Conservation (phyloP, 2,329 filamentous ascomycete species). For the Epichloe scottii region DNA sequence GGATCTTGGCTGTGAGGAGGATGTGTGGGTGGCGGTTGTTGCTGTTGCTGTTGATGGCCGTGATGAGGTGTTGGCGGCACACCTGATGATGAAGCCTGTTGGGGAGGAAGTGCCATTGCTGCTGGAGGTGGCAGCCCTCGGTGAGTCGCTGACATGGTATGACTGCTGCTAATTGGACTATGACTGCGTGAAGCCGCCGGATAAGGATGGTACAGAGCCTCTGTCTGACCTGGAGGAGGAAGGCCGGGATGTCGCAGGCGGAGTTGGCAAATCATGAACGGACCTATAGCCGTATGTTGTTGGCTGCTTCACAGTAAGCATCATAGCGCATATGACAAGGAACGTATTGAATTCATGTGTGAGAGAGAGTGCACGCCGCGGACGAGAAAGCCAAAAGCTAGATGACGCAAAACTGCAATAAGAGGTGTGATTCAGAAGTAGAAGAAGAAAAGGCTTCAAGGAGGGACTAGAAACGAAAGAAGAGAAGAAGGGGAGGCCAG, state of each 20-base stretch:
- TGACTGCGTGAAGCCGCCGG: slow-evolving; percentile 28
- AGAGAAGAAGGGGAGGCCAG: not conserved
- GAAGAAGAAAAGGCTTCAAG: not conserved
- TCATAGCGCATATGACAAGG: slow-evolving; percentile 28
- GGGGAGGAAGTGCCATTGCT: slow-evolving; percentile 47
- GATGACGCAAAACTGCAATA: not conserved
- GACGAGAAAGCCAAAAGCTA: not conserved
- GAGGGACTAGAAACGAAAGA: not conserved
- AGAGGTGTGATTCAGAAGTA: not conserved
- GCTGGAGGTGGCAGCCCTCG: slow-evolving; percentile 57
- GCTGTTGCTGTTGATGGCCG: slow-evolving; percentile 11
- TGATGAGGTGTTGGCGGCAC: slow-evolving; percentile 16
- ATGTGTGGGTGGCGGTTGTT: slow-evolving; percentile 10
- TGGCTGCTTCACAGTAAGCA: slow-evolving; percentile 51
- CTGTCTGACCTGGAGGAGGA: slow-evolving; percentile 41
- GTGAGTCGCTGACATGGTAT: slow-evolving; percentile 57
- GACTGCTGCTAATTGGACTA: slow-evolving; percentile 29
- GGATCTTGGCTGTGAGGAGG: slow-evolving; percentile 14
- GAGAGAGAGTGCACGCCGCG: not conserved
- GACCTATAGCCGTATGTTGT: slow-evolving; percentile 46
- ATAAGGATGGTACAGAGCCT: slow-evolving; percentile 29
- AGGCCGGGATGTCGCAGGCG: slow-evolving; percentile 40
- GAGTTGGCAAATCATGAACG: slow-evolving; percentile 50
- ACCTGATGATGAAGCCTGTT: slow-evolving; percentile 22
- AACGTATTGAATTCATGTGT: slow-evolving; percentile 16